Evolutionary conservation across 2,329 filamentous ascomycete species (phyloP), one percentile per base, ranked within the genome.

Genomic region (Periconia digitata): DNA sequence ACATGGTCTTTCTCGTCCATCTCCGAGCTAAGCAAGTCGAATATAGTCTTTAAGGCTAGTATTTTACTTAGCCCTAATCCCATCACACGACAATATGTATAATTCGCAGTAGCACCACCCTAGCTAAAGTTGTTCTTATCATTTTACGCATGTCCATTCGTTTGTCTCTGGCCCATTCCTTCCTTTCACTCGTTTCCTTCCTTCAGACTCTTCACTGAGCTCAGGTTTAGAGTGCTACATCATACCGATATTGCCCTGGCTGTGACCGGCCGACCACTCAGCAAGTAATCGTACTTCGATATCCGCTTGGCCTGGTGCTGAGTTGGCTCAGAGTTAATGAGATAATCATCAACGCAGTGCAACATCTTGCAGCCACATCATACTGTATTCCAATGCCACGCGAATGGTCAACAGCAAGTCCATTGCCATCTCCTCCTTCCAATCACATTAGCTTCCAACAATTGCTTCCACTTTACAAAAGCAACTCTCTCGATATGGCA

Each of bases 271-370:
- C 52, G 49, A 49, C 50, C 50, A 44, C 47, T 47, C 24, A 35
- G 46, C 52, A 38, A 46, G 54, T 44, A 53, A 44, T 43, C 47
- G 40, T 50, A 46, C 47, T 47, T 58, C 39, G 38, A 49, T 49
- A 51, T 51, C 49, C 49, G 57, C 48, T 57, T 56, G 61, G 58
- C 52, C 59, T 37, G 53, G 58, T 46, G 59, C 58, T 56, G 57
- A 50, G 37, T 51, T 51, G 46, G 22, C 34, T 41, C 40, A 48
- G 40, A 47, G 49, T 48, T 50, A 21, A 59, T 59, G 58, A 59
- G 52, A 44, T 36, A 53, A 43, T 50, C 45, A 48, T 54, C 44
- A 54, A 50, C 23, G 24, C 17, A 13, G 18, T 24, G 20, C 37
- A 34, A 46, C 37, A 22, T 50, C 40, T 37, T 49, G 50, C 43